phyloP scores from a whole-genome alignment of 2,329 filamentous ascomycete species.

The Berkeleyomyces rouxiae region DNA sequence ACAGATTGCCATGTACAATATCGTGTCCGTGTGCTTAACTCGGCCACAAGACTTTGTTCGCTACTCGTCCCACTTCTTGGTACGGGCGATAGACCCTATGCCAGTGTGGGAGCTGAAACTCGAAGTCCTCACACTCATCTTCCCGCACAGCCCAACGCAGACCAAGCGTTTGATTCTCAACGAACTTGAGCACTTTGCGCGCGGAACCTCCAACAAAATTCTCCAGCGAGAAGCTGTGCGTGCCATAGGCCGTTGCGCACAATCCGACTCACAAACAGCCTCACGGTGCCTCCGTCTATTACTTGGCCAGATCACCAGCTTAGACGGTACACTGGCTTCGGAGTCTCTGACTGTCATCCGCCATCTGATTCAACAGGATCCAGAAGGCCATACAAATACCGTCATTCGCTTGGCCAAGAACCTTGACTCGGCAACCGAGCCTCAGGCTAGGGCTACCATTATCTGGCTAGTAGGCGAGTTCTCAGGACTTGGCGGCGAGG shows the following conservation, averaged over 20 bases:
- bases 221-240: slow-evolving; percentile 79
- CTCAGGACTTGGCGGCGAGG: slow-evolving; percentile 57
- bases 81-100: slow-evolving; percentile 61
- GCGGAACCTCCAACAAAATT: slow-evolving; percentile 47
- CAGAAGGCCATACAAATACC: slow-evolving; percentile 62
- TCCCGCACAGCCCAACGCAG: slow-evolving; percentile 60
- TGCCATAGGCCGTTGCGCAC: slow-evolving; percentile 85
- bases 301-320: slow-evolving; percentile 70
- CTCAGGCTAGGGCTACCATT: slow-evolving; percentile 81
- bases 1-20: slow-evolving; percentile 80
- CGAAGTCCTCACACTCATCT: slow-evolving; percentile 78
- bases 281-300: slow-evolving; percentile 68
- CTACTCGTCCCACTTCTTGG: slow-evolving; percentile 77
- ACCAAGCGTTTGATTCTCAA: slow-evolving; percentile 76
- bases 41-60: slow-evolving; percentile 68
- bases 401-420: slow-evolving; percentile 82
- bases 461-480: slow-evolving; percentile 97
- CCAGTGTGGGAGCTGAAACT: slow-evolving; percentile 84
- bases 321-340: slow-evolving; percentile 75
- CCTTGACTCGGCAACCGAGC: slow-evolving; percentile 72
- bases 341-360: slow-evolving; percentile 90
- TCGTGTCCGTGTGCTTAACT: slow-evolving; percentile 75
- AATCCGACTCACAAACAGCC: slow-evolving; percentile 53
- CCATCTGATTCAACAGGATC: slow-evolving; percentile 86
- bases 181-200: slow-evolving; percentile 86